Evolutionary conservation across 805 yeast genomes (phyloP).

Genomic region (Millerago galiae): DNA sequence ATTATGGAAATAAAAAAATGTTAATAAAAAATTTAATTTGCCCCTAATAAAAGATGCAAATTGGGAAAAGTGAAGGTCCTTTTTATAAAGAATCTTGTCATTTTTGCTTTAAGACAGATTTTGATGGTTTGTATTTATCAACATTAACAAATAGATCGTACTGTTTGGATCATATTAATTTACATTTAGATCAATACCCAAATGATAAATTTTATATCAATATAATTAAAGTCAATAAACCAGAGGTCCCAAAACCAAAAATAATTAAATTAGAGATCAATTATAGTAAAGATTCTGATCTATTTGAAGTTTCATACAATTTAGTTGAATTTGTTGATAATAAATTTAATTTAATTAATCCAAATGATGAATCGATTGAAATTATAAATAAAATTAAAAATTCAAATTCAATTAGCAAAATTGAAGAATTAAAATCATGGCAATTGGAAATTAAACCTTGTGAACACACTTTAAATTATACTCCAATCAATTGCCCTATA

Average conservation of each 20-base stretch:
- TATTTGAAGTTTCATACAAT: slow-evolving; percentile 35
- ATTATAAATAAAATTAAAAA: slow-evolving; percentile 40
- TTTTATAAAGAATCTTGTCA: slow-evolving; percentile 87
- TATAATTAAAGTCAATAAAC: slow-evolving; percentile 44
- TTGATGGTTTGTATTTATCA: slow-evolving; percentile 72
- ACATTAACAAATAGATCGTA: slow-evolving; percentile 68
- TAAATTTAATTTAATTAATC: slow-evolving; percentile 19
- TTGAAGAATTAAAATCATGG: slow-evolving; percentile 84
- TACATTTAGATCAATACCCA: slow-evolving; percentile 46
- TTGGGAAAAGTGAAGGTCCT: slow-evolving; percentile 8
- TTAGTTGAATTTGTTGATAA: slow-evolving; percentile 2
- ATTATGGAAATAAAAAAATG: background rate
- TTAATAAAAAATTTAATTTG: background rate
- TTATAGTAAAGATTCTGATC: slow-evolving; percentile 55
- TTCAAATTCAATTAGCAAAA: slow-evolving; percentile 52
- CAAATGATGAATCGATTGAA: slow-evolving; percentile 11
- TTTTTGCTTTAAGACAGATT: slow-evolving; percentile 71
- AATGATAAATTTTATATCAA: slow-evolving; percentile 53
- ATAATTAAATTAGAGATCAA: slow-evolving; percentile 62
- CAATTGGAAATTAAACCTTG: slow-evolving; percentile 82
- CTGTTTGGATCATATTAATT: slow-evolving; percentile 50
- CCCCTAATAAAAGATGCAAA: slow-evolving; percentile 5
- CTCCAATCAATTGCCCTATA: slow-evolving; percentile 22
- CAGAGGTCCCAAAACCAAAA: slow-evolving; percentile 29
- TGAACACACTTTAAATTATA: slow-evolving; percentile 58